phyloP scores from a whole-genome alignment of 306 rosid genomes.

The Trifolium pratense region DNA sequence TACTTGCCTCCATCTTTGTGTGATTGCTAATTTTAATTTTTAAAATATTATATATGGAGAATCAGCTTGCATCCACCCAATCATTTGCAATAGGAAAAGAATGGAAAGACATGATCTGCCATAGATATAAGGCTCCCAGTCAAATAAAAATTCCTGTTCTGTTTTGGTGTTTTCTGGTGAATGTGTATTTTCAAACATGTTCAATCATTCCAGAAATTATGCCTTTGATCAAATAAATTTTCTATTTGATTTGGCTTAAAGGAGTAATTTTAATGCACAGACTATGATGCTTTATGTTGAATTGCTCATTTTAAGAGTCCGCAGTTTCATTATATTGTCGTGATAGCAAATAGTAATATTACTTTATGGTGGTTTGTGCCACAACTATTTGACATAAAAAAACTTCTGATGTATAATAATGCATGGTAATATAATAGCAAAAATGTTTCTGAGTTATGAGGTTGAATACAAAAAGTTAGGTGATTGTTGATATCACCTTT shows the following conservation, averaged over 20 bases:
- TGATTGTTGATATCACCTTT: constrained; percentile 28
- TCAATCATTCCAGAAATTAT: constrained; percentile 11
- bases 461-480: background rate
- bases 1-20: constrained; percentile 18
- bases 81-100: constrained; percentile 6
- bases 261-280: constrained; percentile 24
- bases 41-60: background rate
- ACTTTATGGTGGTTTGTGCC: constrained; percentile 28
- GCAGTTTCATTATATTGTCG: constrained; percentile 6
- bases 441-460: background rate
- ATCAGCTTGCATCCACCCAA: constrained; percentile 10
- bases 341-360: constrained; percentile 10
- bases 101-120: constrained; percentile 28
- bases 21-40: background rate
- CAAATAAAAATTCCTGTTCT: constrained; percentile 25
- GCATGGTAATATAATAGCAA: constrained; percentile 12
- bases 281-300: constrained; percentile 29
- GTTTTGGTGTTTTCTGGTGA: constrained; percentile 9
- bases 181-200: constrained; percentile 14
- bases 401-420: constrained; percentile 30
- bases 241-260: constrained; percentile 22
- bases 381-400: constrained; percentile 30
- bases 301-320: constrained; percentile 20
- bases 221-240: constrained; percentile 1
- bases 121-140: constrained; percentile 5